phyloP scores from a whole-genome alignment of 176 grass and related monocot species.

The Dactylis glomerata region DNA sequence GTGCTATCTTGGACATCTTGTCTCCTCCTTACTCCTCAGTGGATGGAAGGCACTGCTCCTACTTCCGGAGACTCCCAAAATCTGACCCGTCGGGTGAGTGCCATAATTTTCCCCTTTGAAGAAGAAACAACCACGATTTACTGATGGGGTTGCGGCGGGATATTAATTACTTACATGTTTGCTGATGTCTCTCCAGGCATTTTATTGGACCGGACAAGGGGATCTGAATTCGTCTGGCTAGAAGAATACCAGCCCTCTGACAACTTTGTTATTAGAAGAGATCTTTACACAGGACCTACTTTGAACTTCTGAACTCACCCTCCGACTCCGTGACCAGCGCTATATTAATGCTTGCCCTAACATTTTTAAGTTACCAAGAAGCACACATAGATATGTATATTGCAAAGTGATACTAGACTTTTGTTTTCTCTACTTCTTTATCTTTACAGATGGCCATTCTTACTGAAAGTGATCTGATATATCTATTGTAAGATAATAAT shows the following conservation, averaged over 20 bases:
- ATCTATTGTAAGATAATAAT: constrained; percentile 34
- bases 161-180: background rate
- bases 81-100: constrained; percentile 35
- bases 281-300: constrained; percentile 54
- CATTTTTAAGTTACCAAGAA: constrained; percentile 30
- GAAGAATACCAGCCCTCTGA: constrained; percentile 56
- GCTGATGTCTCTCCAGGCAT: constrained; percentile 13
- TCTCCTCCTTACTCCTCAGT: constrained; percentile 65
- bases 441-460: constrained; percentile 20
- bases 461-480: background rate
- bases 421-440: background rate
- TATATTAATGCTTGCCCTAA: constrained; percentile 1
- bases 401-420: background rate
- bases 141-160: background rate
- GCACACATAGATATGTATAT: background rate
- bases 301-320: constrained; percentile 31
- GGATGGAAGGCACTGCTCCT: constrained; percentile 63
- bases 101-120: background rate
- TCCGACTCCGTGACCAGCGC: background rate
- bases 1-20: constrained; percentile 63
- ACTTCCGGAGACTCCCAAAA: constrained; percentile 41
- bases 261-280: constrained; percentile 65
- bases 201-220: constrained; percentile 44
- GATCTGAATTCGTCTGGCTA: constrained; percentile 50
- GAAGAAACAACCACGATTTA: background rate